Percentiles rank a stretch among this genome's conserved stretches.
Conservation (phyloP, 768 basidiomycete species). For the Tricholoma bakamatsutake region DNA sequence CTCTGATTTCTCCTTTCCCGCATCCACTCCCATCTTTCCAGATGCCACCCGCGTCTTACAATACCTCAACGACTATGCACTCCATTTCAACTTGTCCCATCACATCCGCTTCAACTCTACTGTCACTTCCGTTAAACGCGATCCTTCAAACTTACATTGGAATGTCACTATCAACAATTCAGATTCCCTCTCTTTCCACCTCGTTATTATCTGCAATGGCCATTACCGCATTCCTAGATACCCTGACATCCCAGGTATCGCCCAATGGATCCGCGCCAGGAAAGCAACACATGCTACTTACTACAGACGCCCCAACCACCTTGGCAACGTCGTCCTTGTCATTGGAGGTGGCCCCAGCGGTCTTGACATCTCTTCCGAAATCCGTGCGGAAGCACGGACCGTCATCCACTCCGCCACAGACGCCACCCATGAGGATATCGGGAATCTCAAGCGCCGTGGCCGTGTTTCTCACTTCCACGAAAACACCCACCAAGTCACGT, state of each 20-base stretch:
- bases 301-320: slow-evolving; percentile 51
- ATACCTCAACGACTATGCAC: slow-evolving; percentile 68
- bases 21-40: slow-evolving; percentile 68
- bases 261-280: slow-evolving; percentile 45
- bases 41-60: slow-evolving; percentile 49
- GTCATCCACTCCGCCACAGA: slow-evolving; percentile 54
- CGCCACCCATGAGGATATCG: slow-evolving; percentile 23
- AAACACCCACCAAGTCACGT: slow-evolving; percentile 33
- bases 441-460: slow-evolving; percentile 34
- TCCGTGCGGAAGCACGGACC: slow-evolving; percentile 35
- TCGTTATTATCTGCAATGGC: slow-evolving; percentile 72
- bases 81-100: slow-evolving; percentile 51
- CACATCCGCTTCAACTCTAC: slow-evolving; percentile 58
- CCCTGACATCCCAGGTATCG: slow-evolving; percentile 55
- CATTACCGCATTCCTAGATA: slow-evolving; percentile 64
- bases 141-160: slow-evolving; percentile 34
- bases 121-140: slow-evolving; percentile 44
- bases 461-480: slow-evolving; percentile 35
- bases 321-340: slow-evolving; percentile 39
- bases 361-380: slow-evolving; percentile 56
- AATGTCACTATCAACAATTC: slow-evolving; percentile 25
- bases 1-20: slow-evolving; percentile 57
- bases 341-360: slow-evolving; percentile 63
- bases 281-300: slow-evolving; percentile 61
- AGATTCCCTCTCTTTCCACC: slow-evolving; percentile 43